These are phyloP conservation scores for Lasiosphaeria ovina DNA, from an alignment of 495 filamentous ascomycete genomes.

Conservation along the genomic window DNA sequence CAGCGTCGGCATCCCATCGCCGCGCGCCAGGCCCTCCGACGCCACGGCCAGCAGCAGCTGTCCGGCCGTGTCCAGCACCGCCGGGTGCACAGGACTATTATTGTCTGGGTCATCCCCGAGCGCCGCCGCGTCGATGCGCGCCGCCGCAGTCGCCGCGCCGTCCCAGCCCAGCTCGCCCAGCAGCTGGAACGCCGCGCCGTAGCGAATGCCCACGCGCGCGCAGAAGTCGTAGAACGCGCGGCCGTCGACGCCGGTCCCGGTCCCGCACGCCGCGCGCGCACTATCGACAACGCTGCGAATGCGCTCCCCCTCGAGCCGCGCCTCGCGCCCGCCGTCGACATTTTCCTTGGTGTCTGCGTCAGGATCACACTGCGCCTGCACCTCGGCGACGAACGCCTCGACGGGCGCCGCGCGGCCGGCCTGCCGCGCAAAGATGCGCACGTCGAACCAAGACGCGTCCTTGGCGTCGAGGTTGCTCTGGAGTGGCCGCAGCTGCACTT, in stretches of 20 bases:
- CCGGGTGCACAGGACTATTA: slow-evolving; percentile 37
- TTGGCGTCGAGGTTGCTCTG: slow-evolving; percentile 1
- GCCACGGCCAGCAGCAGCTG: slow-evolving; percentile 24
- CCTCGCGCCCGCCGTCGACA: slow-evolving; percentile 21
- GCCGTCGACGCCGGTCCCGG: slow-evolving; percentile 20
- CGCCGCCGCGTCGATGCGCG: slow-evolving; percentile 19
- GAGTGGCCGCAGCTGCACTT: slow-evolving; percentile 29
- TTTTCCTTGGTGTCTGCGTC: slow-evolving; percentile 31
- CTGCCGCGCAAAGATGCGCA: slow-evolving; percentile 23
- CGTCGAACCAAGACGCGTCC: slow-evolving; percentile 24
- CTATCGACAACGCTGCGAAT: neutral
- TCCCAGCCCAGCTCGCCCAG: slow-evolving; percentile 31
- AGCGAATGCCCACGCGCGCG: slow-evolving; percentile 24
- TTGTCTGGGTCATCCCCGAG: slow-evolving; percentile 26
- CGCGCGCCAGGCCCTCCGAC: neutral
- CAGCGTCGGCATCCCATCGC: neutral
- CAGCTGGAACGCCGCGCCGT: slow-evolving; percentile 30
- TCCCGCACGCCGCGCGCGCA: slow-evolving; percentile 18
- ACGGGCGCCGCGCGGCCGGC: slow-evolving; percentile 20
- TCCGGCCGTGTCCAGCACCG: slow-evolving; percentile 38
- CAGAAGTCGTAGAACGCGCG: slow-evolving; percentile 29
- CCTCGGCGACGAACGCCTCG: slow-evolving; percentile 31
- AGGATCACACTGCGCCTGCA: slow-evolving; percentile 32
- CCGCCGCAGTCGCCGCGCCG: slow-evolving; percentile 17
- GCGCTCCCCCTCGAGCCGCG: slow-evolving; percentile 10